Conservation (phyloP, 495 filamentous ascomycete species). For the Thozetella sp. region DNA sequence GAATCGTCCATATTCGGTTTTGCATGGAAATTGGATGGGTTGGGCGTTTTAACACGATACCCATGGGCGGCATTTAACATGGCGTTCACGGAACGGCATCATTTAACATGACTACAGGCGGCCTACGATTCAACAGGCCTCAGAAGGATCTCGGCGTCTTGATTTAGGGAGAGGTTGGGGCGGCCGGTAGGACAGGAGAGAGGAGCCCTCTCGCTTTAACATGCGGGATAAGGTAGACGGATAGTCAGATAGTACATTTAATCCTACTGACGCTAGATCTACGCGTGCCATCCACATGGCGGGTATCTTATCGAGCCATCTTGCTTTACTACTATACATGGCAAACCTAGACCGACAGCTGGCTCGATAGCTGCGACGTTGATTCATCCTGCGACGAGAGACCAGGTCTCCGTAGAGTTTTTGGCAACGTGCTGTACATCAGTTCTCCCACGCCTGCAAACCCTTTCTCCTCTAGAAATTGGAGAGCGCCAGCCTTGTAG, state of each 20-base stretch:
- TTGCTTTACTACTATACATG: too few species aligned
- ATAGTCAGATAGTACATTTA: too few species aligned
- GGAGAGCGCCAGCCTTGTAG: constrained; percentile 74
- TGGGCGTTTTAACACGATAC: constrained; percentile 23
- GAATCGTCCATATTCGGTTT: not conserved
- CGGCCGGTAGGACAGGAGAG: not conserved
- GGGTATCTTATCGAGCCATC: too few species aligned
- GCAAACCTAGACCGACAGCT: not conserved
- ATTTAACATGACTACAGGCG: not conserved
- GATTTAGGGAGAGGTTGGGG: not conserved
- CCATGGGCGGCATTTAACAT: constrained; percentile 23
- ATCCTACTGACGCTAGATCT: too few species aligned
- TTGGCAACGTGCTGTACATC: constrained; percentile 81
- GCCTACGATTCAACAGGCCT: not conserved
- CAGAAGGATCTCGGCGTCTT: not conserved
- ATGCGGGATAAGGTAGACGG: too few species aligned
- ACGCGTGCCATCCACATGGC: too few species aligned
- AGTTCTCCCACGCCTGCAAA: constrained; percentile 68
- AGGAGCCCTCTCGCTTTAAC: too few species aligned
- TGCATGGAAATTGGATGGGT: not conserved
- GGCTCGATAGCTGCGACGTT: not conserved
- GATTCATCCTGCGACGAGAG: not conserved
- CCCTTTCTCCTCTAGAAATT: constrained; percentile 66
- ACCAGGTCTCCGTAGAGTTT: constrained; percentile 57
- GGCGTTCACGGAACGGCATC: not conserved